Evolutionary conservation across 768 basidiomycete genomes (phyloP).

Genomic region (Pulveroboletus sp.): DNA sequence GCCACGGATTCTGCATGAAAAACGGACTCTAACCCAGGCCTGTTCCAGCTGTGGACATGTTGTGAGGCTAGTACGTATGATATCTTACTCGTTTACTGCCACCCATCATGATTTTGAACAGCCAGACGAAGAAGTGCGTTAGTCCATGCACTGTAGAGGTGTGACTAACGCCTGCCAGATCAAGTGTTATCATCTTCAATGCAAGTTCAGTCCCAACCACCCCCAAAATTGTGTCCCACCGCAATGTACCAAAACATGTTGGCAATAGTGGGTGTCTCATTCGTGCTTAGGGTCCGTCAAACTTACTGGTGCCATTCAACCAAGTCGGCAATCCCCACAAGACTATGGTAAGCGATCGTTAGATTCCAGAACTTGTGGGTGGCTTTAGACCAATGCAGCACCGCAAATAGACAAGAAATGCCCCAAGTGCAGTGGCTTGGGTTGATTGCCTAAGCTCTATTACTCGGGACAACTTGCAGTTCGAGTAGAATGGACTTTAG

Average conservation of each 20-base stretch:
- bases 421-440: conserved; percentile 33
- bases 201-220: conserved; percentile 63
- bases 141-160: not conserved
- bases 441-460: conserved; percentile 13
- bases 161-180: conserved; percentile 41
- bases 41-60: conserved; percentile 51
- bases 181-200: conserved; percentile 53
- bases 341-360: conserved; percentile 49
- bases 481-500: conserved; percentile 4
- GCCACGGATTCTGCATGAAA: not conserved
- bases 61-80: conserved; percentile 41
- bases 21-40: conserved; percentile 1
- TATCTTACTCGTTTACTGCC: not conserved
- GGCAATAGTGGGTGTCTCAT: conserved; percentile 58
- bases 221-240: conserved; percentile 47
- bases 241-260: conserved; percentile 53
- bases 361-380: not conserved
- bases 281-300: not conserved
- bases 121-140: conserved; percentile 57
- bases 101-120: conserved; percentile 23
- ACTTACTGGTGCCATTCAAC: conserved; percentile 12
- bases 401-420: conserved; percentile 61
- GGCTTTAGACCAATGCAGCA: conserved; percentile 32
- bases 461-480: conserved; percentile 4
- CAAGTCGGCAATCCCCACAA: conserved; percentile 59